Conservation (phyloP, 768 basidiomycete genomes). For the Xerocomus potaroensis region DNA sequence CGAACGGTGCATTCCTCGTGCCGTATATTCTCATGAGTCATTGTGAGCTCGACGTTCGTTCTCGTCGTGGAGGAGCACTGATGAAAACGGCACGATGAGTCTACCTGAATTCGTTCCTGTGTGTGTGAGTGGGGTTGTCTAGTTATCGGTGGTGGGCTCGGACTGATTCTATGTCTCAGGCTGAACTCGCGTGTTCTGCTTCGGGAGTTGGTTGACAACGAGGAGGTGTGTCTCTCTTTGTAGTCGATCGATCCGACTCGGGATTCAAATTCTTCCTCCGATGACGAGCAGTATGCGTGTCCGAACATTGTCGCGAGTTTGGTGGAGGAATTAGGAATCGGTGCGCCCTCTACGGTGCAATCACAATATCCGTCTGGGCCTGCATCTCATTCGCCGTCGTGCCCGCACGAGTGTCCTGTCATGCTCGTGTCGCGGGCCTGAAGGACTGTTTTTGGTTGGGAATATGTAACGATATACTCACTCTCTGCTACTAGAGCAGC, state of each 20-base stretch:
- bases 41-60: slow-evolving; percentile 17
- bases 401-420: slow-evolving; percentile 10
- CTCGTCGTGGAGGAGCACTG: background rate
- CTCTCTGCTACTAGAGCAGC: too few relatives aligned
- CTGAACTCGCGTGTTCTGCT: slow-evolving; percentile 28
- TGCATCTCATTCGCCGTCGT: background rate
- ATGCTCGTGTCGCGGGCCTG: slow-evolving; percentile 13
- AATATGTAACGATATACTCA: too few relatives aligned
- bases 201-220: slow-evolving; percentile 25
- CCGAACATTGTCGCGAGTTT: slow-evolving; percentile 24
- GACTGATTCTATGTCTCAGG: slow-evolving; percentile 5
- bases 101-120: slow-evolving; percentile 37
- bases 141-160: too few relatives aligned
- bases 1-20: slow-evolving; percentile 34
- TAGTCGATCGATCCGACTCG: background rate
- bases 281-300: slow-evolving; percentile 19
- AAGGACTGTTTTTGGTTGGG: background rate
- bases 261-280: background rate
- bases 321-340: slow-evolving; percentile 17
- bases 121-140: slow-evolving; percentile 25
- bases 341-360: slow-evolving; percentile 7
- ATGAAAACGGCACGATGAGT: slow-evolving; percentile 15
- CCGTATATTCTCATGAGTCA: slow-evolving; percentile 38
- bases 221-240: slow-evolving; percentile 17
- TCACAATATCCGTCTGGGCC: slow-evolving; percentile 9